Conservation (phyloP, 2,329 filamentous ascomycete species). For the Ophiostoma sp. region DNA sequence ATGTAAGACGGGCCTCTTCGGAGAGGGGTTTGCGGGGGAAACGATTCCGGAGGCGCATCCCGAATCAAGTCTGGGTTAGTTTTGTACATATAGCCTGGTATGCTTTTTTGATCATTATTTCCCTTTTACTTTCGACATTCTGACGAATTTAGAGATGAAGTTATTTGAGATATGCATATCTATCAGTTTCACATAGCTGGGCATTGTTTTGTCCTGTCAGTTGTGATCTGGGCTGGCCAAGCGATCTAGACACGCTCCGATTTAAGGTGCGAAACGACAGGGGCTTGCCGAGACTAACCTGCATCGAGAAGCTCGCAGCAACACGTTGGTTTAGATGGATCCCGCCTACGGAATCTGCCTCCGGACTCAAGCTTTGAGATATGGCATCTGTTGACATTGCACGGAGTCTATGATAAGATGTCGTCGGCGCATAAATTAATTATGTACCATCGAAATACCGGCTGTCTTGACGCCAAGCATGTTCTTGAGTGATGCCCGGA, state of each 20-base stretch:
- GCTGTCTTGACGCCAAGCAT: background rate
- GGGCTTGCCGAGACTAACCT: background rate
- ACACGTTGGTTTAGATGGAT: background rate
- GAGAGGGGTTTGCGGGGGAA: conserved; percentile 1
- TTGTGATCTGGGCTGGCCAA: background rate
- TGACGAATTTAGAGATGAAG: background rate
- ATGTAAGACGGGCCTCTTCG: conserved; percentile 11
- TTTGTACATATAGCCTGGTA: background rate
- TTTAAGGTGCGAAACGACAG: background rate
- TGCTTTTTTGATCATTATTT: background rate
- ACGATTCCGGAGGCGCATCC: background rate
- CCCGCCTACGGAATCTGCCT: background rate
- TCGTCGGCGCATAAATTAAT: background rate
- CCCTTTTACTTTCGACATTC: background rate
- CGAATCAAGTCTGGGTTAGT: background rate
- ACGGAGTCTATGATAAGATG: background rate
- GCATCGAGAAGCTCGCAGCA: background rate
- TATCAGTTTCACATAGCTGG: background rate
- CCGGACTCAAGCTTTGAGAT: background rate
- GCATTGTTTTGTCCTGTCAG: background rate
- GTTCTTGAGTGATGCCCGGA: background rate
- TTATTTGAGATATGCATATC: too few relatives aligned
- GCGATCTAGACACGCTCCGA: background rate
- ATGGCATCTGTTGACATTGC: background rate
- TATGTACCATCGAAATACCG: background rate